A percentile compares a stretch with the other conserved stretches of the same genome.
Conservation (phyloP, 805 yeast species). For the Spathaspora sp. region DNA sequence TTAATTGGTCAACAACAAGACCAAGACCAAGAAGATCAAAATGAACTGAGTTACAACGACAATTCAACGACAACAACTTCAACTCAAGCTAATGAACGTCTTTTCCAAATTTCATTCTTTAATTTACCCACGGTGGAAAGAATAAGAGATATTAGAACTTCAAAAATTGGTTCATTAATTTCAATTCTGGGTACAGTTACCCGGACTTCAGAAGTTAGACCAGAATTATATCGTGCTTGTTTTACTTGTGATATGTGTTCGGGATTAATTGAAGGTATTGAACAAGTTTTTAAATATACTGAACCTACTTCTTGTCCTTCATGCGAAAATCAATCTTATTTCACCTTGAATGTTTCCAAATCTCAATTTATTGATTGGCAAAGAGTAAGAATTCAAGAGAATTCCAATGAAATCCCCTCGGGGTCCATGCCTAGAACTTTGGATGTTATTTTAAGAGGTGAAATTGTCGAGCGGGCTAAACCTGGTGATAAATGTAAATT, state of each 20-base stretch:
- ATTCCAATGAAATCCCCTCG: constrained; percentile 93
- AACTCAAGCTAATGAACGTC: constrained; percentile 55
- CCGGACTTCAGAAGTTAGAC: constrained; percentile 93
- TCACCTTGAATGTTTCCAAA: constrained; percentile 81
- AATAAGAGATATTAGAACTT: constrained; percentile 87
- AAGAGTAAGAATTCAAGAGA: constrained; percentile 90
- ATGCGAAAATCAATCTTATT: constrained; percentile 80
- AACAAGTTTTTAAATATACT: constrained; percentile 88
- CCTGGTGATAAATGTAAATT: constrained; percentile 95
- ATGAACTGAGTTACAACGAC: constrained; percentile 2
- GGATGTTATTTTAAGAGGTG: constrained; percentile 91
- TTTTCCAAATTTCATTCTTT: constrained; percentile 87
- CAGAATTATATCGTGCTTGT: constrained; percentile 82
- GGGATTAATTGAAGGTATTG: constrained; percentile 82
- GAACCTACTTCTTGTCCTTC: constrained; percentile 92
- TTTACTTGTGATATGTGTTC: constrained; percentile 89
- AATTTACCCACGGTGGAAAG: constrained; percentile 79
- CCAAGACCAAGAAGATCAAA: constrained; percentile 17
- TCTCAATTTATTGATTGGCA: constrained; percentile 96
- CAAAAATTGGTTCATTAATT: constrained; percentile 79
- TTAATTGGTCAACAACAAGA: constrained; percentile 39
- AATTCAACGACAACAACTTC: constrained; percentile 39
- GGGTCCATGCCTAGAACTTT: constrained; percentile 98
- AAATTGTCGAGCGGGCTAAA: constrained; percentile 90
- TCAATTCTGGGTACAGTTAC: constrained; percentile 93